A percentile compares a stretch with the other conserved stretches of the same genome.
Evolutionary conservation across 1,284 basidiomycete species (phyloP).

Genomic region (Malassezia slooffiae): DNA sequence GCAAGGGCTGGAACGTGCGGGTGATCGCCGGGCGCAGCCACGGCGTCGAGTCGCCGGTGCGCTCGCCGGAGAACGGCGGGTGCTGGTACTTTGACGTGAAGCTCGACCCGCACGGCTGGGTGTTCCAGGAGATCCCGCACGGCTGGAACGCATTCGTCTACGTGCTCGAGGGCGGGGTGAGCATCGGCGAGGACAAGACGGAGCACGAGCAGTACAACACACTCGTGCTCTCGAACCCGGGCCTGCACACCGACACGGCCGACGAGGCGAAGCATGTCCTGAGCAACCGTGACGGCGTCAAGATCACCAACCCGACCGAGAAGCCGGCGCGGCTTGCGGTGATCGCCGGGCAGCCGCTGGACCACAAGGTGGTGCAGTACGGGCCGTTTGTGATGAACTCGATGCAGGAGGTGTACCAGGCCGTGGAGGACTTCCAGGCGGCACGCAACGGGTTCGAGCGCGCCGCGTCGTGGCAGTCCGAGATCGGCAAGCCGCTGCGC

Average conservation of each 20-base stretch:
- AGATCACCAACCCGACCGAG: constrained; percentile 49
- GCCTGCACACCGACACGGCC: constrained; percentile 50
- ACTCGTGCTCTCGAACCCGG: constrained; percentile 52
- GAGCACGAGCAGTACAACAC: constrained; percentile 61
- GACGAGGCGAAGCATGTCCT: constrained; percentile 48
- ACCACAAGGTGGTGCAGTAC: constrained; percentile 76
- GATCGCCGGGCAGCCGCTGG: constrained; percentile 75
- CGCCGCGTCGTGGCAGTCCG: constrained; percentile 72
- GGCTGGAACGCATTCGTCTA: constrained; percentile 48
- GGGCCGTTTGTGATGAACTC: constrained; percentile 68
- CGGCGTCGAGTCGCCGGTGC: constrained; percentile 73
- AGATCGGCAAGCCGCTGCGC: constrained; percentile 52
- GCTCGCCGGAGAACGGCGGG: constrained; percentile 63
- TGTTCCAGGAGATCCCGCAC: constrained; percentile 72
- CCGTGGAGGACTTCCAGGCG: constrained; percentile 69
- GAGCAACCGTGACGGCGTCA: constrained; percentile 56
- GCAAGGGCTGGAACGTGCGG: constrained; percentile 59
- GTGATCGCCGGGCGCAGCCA: constrained; percentile 81
- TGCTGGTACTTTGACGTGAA: constrained; percentile 84
- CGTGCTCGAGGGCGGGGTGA: constrained; percentile 50
- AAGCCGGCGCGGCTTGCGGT: constrained; percentile 27
- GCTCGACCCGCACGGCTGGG: constrained; percentile 56
- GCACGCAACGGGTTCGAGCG: constrained; percentile 81
- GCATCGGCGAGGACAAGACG: constrained; percentile 47
- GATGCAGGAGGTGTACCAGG: constrained; percentile 66